Evolutionary conservation across 257 asterid genomes (phyloP).

Genomic region (Capsicum rhomboideum): DNA sequence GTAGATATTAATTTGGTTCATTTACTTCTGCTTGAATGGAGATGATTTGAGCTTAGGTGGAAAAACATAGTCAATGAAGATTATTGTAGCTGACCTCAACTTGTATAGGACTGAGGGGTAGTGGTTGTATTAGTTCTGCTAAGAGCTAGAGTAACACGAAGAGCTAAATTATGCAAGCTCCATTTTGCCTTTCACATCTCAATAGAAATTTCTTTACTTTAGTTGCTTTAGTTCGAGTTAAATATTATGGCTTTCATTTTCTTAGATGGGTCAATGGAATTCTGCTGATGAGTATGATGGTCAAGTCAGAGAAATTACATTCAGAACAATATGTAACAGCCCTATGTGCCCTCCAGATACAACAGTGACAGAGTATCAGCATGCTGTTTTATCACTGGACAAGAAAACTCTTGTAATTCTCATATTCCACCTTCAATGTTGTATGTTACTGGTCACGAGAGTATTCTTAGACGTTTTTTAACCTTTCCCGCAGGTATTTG

Average conservation of each 20-base stretch:
- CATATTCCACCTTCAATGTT: background rate
- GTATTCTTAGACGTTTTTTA: background rate
- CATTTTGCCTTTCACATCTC: background rate
- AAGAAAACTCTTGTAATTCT: constrained; percentile 54
- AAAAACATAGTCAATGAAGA: background rate
- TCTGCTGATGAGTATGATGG: constrained; percentile 76
- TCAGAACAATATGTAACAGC: constrained; percentile 62
- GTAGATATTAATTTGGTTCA: background rate
- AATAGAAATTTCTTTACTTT: background rate
- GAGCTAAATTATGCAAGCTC: background rate
- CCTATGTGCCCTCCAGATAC: constrained; percentile 99
- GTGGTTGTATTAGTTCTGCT: background rate
- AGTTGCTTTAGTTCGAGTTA: background rate
- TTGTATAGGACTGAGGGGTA: background rate
- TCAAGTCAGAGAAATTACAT: constrained; percentile 73
- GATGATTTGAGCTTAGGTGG: background rate
- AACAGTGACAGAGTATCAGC: constrained; percentile 82
- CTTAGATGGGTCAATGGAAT: constrained; percentile 76
- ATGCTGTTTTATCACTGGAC: constrained; percentile 57
- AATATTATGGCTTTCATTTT: constrained; percentile 9
- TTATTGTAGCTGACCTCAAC: background rate
- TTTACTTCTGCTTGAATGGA: background rate
- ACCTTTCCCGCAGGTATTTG: constrained; percentile 53
- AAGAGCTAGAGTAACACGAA: background rate
- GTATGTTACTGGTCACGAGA: background rate